These are phyloP conservation scores for Fusarium tricinctum DNA, from an alignment of 2,329 filamentous ascomycete genomes.

Conservation along the genomic window DNA sequence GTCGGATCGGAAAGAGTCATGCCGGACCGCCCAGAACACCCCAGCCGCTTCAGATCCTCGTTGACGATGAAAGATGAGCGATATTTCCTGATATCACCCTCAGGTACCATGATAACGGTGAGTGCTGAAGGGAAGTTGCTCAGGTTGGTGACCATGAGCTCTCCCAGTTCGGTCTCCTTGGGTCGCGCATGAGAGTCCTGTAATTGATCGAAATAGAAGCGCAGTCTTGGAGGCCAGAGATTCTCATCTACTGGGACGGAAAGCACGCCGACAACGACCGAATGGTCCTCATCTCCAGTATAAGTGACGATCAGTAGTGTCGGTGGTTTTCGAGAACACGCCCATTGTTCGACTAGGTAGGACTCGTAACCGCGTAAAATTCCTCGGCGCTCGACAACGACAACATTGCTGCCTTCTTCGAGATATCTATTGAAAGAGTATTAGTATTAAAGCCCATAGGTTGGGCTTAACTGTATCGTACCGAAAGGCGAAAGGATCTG, in stretches of 20 bases:
- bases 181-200: slow-evolving; percentile 87
- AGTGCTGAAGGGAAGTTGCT: slow-evolving; percentile 92
- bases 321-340: slow-evolving; percentile 89
- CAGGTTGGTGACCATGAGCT: slow-evolving; percentile 93
- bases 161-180: slow-evolving; percentile 85
- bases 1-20: slow-evolving; percentile 84
- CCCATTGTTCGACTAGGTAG: slow-evolving; percentile 98
- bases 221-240: slow-evolving; percentile 82
- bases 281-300: slow-evolving; percentile 86
- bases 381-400: slow-evolving; percentile 78
- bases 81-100: slow-evolving; percentile 85
- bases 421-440: slow-evolving; percentile 70
- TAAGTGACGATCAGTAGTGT: slow-evolving; percentile 94
- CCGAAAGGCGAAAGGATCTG: slow-evolving; percentile 71
- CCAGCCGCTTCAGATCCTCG: slow-evolving; percentile 90
- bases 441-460: slow-evolving; percentile 23
- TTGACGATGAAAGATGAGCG: slow-evolving; percentile 92
- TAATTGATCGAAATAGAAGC: slow-evolving; percentile 87
- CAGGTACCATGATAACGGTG: slow-evolving; percentile 90
- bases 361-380: slow-evolving; percentile 87
- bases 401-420: slow-evolving; percentile 84
- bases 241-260: slow-evolving; percentile 84
- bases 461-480: slow-evolving; percentile 49
- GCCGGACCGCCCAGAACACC: slow-evolving; percentile 90
- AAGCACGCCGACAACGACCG: slow-evolving; percentile 83